Conservation (phyloP, 2,329 filamentous ascomycete genomes). For the Leptoxyphium fumago region DNA sequence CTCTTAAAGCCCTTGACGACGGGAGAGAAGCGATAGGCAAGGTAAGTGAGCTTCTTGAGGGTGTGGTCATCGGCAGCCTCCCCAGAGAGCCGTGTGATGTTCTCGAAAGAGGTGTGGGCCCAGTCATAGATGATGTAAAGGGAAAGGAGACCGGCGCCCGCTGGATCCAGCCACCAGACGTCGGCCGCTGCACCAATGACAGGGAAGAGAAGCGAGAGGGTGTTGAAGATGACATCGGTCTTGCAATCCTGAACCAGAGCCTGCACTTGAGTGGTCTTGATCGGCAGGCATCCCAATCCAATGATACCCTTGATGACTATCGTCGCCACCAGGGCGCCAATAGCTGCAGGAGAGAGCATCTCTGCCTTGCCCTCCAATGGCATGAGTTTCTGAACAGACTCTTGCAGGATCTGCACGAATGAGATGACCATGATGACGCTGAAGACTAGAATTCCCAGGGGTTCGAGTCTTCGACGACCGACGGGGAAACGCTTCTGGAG, state of each 20-base stretch:
- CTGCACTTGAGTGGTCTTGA: constrained; percentile 51
- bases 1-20: constrained; percentile 24
- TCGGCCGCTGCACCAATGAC: constrained; percentile 43
- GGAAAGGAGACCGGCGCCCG: constrained; percentile 47
- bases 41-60: constrained; percentile 43
- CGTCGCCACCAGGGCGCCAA: constrained; percentile 42
- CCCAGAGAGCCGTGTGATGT: constrained; percentile 45
- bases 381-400: constrained; percentile 43
- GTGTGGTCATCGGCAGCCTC: constrained; percentile 38
- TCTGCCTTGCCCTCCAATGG: constrained; percentile 35
- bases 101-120: constrained; percentile 46
- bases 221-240: constrained; percentile 50
- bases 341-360: constrained; percentile 37
- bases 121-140: constrained; percentile 57
- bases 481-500: constrained; percentile 44
- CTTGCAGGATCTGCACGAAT: constrained; percentile 45
- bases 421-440: constrained; percentile 49
- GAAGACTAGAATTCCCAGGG: constrained; percentile 48
- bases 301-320: constrained; percentile 46
- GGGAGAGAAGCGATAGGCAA: constrained; percentile 34
- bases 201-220: constrained; percentile 47
- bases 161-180: constrained; percentile 53
- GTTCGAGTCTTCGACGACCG: constrained; percentile 41
- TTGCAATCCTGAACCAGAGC: constrained; percentile 50
- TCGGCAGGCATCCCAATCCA: constrained; percentile 42